phyloP scores from a whole-genome alignment of 2,329 filamentous ascomycete species.

The Trichoderma cornu-damae region DNA sequence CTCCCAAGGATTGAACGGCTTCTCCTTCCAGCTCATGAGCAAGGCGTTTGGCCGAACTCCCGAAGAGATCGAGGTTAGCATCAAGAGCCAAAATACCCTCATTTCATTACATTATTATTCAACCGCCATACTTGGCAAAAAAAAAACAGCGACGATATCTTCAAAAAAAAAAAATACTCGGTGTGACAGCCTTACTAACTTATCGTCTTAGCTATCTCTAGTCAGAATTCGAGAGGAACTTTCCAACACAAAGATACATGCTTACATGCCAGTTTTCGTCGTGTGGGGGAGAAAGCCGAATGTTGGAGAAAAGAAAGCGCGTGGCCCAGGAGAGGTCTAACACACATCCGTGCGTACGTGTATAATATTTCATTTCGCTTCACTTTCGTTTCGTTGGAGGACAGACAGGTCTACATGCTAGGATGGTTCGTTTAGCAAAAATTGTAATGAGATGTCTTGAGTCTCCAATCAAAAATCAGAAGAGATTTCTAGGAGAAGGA shows the following conservation, averaged over 20 bases:
- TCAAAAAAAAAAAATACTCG: no score
- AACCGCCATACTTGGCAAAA: background rate
- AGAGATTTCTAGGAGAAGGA: no score
- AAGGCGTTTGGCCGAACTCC: constrained; percentile 38
- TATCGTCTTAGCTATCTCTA: constrained; percentile 39
- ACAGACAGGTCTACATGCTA: no score
- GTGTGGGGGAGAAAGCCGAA: constrained; percentile 49
- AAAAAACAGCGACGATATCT: background rate
- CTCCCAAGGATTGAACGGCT: constrained; percentile 40
- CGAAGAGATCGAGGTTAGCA: constrained; percentile 46
- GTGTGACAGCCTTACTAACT: background rate
- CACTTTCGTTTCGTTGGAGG: no score
- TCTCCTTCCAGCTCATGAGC: constrained; percentile 39
- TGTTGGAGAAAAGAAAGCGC: constrained; percentile 29
- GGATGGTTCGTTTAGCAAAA: no score
- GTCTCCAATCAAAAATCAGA: no score
- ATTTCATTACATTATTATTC: no score
- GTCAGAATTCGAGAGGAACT: constrained; percentile 46
- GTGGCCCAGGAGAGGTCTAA: background rate
- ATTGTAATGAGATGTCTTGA: no score
- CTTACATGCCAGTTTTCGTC: constrained; percentile 46
- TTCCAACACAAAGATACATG: constrained; percentile 42
- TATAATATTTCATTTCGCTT: no score
- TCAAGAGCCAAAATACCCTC: no score
- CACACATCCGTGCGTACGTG: background rate